Conservation (phyloP, 768 basidiomycete species). For the Megacollybia marginata region DNA sequence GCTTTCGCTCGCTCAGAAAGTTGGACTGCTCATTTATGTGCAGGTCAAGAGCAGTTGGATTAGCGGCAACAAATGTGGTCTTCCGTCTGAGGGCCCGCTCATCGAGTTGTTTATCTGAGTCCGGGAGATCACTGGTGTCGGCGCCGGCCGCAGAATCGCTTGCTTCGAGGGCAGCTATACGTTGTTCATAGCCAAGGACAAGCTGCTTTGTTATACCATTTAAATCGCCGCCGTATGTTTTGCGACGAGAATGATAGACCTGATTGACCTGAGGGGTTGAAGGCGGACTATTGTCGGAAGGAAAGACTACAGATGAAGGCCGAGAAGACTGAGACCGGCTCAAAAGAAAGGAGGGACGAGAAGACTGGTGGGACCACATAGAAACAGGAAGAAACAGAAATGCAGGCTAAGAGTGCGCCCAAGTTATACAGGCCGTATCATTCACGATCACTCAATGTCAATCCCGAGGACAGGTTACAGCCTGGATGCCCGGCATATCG, state of each 20-base stretch:
- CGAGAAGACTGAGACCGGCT: slow-evolving; percentile 44
- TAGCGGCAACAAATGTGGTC: not conserved
- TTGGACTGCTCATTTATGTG: slow-evolving; percentile 10
- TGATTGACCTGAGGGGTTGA: not conserved
- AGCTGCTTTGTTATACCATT: not conserved
- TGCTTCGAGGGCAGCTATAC: slow-evolving; percentile 16
- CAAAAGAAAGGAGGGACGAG: slow-evolving; percentile 1
- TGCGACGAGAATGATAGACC: not conserved
- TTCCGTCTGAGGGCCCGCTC: slow-evolving; percentile 12
- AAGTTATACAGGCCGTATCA: too few relatives aligned
- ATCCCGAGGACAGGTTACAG: too few relatives aligned
- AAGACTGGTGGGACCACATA: not conserved
- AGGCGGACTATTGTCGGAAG: not conserved
- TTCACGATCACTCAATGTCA: too few relatives aligned
- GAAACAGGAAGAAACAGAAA: not conserved
- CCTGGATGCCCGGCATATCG: too few relatives aligned
- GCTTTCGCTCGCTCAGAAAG: slow-evolving; percentile 14
- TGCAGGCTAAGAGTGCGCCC: not conserved
- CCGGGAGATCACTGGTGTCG: slow-evolving; percentile 12
- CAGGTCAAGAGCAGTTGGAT: not conserved
- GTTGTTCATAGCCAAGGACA: slow-evolving; percentile 12
- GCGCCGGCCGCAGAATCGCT: slow-evolving; percentile 13
- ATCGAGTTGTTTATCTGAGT: not conserved
- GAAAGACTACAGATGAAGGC: slow-evolving; percentile 3
- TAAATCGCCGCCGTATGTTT: not conserved